Evolutionary conservation across 306 rosid species (phyloP).

Genomic region (Cucumis hystrix): DNA sequence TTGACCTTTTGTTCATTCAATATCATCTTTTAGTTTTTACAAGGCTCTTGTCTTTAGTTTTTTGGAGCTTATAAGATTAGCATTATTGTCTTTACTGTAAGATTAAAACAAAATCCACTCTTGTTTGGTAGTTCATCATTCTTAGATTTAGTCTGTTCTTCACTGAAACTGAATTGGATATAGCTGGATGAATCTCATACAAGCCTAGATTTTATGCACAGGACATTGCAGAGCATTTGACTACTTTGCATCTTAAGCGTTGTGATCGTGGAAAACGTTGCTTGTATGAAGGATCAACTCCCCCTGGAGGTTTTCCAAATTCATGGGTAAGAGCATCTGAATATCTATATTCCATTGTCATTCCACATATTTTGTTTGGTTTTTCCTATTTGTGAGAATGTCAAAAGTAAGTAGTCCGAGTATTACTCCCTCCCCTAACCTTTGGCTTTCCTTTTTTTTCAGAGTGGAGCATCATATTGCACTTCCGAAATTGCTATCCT

Average conservation of each 20-base stretch:
- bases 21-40: neutral
- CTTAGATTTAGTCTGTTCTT: neutral
- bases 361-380: neutral
- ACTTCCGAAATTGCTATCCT: constrained; percentile 68
- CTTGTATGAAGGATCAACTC: constrained; percentile 92
- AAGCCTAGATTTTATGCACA: constrained; percentile 16
- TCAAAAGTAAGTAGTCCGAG: neutral
- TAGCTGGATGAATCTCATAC: neutral
- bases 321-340: constrained; percentile 60
- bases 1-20: neutral
- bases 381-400: neutral
- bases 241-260: constrained; percentile 69
- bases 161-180: neutral
- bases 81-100: neutral
- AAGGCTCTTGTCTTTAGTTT: neutral
- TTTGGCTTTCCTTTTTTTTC: neutral
- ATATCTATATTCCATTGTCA: neutral
- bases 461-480: constrained; percentile 86
- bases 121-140: neutral
- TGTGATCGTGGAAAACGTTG: constrained; percentile 97
- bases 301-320: constrained; percentile 91
- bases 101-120: neutral
- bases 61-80: neutral
- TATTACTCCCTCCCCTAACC: neutral
- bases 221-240: constrained; percentile 92